Evolutionary conservation across 805 yeast species (phyloP).

Genomic region (Cyberlindnera suaveolens): DNA sequence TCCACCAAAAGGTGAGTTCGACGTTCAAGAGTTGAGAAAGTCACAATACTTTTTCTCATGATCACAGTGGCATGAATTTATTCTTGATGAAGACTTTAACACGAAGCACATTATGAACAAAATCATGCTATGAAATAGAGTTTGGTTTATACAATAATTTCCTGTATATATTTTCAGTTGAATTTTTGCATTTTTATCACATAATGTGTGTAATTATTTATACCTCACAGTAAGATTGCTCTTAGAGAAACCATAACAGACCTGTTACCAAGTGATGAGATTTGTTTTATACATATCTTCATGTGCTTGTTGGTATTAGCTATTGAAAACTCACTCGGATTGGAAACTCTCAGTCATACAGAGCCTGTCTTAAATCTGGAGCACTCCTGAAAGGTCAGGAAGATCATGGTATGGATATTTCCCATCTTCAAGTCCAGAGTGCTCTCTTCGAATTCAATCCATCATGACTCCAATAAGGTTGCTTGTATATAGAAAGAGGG

Average conservation of each 20-base stretch:
- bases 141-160: neutral
- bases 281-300: conserved; percentile 39
- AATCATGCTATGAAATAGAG: too few species aligned
- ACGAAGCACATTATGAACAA: too few species aligned
- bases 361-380: conserved; percentile 42
- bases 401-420: conserved; percentile 37
- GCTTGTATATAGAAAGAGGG: too few species aligned
- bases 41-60: conserved; percentile 73
- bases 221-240: conserved; percentile 26
- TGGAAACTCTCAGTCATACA: conserved; percentile 38
- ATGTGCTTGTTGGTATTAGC: conserved; percentile 35
- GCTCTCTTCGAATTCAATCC: conserved; percentile 28
- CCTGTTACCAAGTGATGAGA: conserved; percentile 36
- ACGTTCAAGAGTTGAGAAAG: conserved; percentile 62
- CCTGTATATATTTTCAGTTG: neutral
- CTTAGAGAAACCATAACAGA: conserved; percentile 39
- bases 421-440: conserved; percentile 35
- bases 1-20: conserved; percentile 79
- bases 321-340: conserved; percentile 37
- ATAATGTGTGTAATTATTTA: neutral
- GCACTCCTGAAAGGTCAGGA: conserved; percentile 41
- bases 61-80: neutral
- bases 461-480: too few species aligned
- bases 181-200: neutral
- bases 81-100: too few species aligned